phyloP scores from a whole-genome alignment of 2,329 filamentous ascomycete species.

The Aotearoamyces nothofagi region DNA sequence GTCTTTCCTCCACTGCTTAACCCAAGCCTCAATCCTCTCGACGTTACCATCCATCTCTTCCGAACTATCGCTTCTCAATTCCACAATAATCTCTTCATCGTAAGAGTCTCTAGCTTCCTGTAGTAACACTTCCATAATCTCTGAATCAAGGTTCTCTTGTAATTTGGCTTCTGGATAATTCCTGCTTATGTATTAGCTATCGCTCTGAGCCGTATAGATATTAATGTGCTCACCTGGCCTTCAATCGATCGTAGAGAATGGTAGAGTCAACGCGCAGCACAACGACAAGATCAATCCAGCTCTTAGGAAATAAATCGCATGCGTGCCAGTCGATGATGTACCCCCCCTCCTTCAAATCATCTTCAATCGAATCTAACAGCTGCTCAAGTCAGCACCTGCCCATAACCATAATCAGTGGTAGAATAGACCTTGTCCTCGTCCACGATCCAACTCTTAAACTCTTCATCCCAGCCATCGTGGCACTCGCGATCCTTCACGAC shows the following conservation, averaged over 20 bases:
- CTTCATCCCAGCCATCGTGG: slow-evolving; percentile 77
- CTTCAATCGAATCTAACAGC: slow-evolving; percentile 80
- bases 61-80: slow-evolving; percentile 59
- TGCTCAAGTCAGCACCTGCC: slow-evolving; percentile 18
- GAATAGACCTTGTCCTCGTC: slow-evolving; percentile 77
- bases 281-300: slow-evolving; percentile 90
- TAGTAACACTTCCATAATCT: slow-evolving; percentile 91
- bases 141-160: slow-evolving; percentile 89
- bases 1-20: slow-evolving; percentile 67
- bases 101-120: slow-evolving; percentile 66
- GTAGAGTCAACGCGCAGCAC: slow-evolving; percentile 73
- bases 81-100: slow-evolving; percentile 19
- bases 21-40: slow-evolving; percentile 69
- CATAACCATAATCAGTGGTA: not conserved
- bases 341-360: slow-evolving; percentile 63
- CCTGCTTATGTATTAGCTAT: slow-evolving; percentile 22
- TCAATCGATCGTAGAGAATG: slow-evolving; percentile 71
- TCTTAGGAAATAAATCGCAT: slow-evolving; percentile 84
- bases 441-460: slow-evolving; percentile 78
- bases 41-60: slow-evolving; percentile 85
- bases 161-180: slow-evolving; percentile 78
- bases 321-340: slow-evolving; percentile 96
- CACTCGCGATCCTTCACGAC: slow-evolving; percentile 80
- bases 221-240: slow-evolving; percentile 32
- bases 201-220: not conserved